A percentile compares a stretch with the other conserved stretches of the same genome.
Conservation (phyloP, 352 stramenopile genomes). For the Pythium angustatum region DNA sequence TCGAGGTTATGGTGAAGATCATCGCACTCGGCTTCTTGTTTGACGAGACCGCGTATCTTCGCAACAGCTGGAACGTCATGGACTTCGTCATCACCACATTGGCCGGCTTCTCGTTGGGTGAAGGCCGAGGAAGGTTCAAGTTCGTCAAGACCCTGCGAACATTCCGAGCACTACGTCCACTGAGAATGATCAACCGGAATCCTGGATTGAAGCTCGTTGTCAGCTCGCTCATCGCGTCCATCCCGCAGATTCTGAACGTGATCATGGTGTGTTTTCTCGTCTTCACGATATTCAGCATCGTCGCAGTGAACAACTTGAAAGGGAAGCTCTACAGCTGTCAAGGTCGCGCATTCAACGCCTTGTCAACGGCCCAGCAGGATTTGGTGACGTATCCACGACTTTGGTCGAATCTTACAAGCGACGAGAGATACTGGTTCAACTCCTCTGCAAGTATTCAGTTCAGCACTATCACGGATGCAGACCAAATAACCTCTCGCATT, state of each 20-base stretch:
- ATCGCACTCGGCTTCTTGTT: slow-evolving; percentile 77
- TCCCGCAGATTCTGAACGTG: slow-evolving; percentile 84
- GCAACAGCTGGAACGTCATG: slow-evolving; percentile 89
- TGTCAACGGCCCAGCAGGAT: slow-evolving; percentile 36
- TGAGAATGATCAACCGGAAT: slow-evolving; percentile 85
- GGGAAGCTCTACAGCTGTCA: slow-evolving; percentile 80
- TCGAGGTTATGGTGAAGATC: slow-evolving; percentile 88
- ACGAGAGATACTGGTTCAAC: slow-evolving; percentile 46
- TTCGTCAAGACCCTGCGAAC: slow-evolving; percentile 70
- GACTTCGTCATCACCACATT: slow-evolving; percentile 88
- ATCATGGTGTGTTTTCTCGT: slow-evolving; percentile 81
- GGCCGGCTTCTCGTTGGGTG: slow-evolving; percentile 73
- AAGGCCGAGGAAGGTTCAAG: slow-evolving; percentile 61
- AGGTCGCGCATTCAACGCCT: slow-evolving; percentile 44
- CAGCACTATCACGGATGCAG: slow-evolving; percentile 2
- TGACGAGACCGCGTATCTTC: slow-evolving; percentile 65
- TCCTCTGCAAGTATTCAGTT: slow-evolving; percentile 5
- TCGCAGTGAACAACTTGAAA: slow-evolving; percentile 92
- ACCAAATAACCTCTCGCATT: slow-evolving; percentile 41
- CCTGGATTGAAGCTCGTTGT: slow-evolving; percentile 75
- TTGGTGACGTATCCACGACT: slow-evolving; percentile 48
- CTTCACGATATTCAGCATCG: slow-evolving; percentile 88
- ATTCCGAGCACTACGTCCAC: slow-evolving; percentile 76
- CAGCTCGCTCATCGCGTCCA: slow-evolving; percentile 72
- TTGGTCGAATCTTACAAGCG: slow-evolving; percentile 44